Percentiles rank a stretch among this genome's conserved stretches.
These are phyloP conservation scores for Aspergillus bombycis DNA, from an alignment of 2,329 filamentous ascomycete species.

Conservation along the genomic window DNA sequence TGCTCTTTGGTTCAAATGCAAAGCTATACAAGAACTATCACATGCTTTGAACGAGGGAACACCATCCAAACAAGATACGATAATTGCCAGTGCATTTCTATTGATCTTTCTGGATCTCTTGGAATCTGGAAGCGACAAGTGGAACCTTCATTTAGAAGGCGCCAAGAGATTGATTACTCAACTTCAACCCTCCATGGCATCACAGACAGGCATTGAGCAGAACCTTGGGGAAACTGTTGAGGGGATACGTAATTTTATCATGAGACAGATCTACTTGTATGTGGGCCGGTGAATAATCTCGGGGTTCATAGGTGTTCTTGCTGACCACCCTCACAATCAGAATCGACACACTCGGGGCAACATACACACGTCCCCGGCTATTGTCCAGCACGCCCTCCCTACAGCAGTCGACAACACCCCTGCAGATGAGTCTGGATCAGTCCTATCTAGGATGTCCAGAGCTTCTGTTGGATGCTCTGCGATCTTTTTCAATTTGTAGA, in stretches of 20 bases:
- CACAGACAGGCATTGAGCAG: neutral
- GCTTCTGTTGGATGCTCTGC: slow-evolving; percentile 12
- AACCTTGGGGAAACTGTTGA: slow-evolving; percentile 1
- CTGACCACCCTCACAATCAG: neutral
- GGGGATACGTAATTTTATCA: neutral
- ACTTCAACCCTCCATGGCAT: neutral
- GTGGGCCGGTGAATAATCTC: neutral
- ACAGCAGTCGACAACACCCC: neutral
- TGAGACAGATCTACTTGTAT: neutral
- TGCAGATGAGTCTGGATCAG: slow-evolving; percentile 5
- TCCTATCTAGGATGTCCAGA: slow-evolving; percentile 21
- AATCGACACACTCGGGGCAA: neutral
- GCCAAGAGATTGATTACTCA: neutral
- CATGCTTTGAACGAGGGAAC: slow-evolving; percentile 8
- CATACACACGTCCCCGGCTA: neutral
- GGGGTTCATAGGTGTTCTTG: no score
- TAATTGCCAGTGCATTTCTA: slow-evolving; percentile 21
- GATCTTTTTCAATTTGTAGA: slow-evolving; percentile 17
- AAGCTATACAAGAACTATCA: slow-evolving; percentile 22
- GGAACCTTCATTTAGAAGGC: slow-evolving; percentile 23
- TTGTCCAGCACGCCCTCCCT: neutral
- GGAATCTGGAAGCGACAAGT: slow-evolving; percentile 22
- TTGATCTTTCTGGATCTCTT: slow-evolving; percentile 25
- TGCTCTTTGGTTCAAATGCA: slow-evolving; percentile 27
- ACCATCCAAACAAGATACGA: slow-evolving; percentile 9